Percentiles rank a stretch among this genome's conserved stretches.
Evolutionary conservation across 192 early-diverging fungal species (phyloP).

Genomic region (Lobosporangium transversale): DNA sequence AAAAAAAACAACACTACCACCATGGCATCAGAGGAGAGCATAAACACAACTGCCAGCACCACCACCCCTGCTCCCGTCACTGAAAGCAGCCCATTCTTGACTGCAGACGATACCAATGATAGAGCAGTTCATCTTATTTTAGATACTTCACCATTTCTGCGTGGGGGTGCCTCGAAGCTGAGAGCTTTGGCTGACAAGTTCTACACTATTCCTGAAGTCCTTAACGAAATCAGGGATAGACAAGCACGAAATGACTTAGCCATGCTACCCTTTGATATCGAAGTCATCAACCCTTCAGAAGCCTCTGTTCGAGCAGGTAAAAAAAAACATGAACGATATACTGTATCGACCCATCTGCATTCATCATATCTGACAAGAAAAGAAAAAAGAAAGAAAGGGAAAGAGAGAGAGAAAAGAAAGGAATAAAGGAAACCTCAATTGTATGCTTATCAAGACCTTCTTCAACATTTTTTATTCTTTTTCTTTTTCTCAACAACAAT

Average conservation of each 20-base stretch:
- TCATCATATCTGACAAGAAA: too few relatives aligned
- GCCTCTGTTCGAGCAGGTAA: conserved; percentile 70
- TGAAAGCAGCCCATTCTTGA: conserved; percentile 36
- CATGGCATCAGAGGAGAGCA: conserved; percentile 29
- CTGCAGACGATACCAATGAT: conserved; percentile 47
- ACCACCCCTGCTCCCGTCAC: background rate
- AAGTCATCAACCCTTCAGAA: conserved; percentile 68
- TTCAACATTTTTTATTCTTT: conserved; percentile 4
- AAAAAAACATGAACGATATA: conserved; percentile 38
- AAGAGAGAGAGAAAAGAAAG: too few relatives aligned
- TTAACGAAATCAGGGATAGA: conserved; percentile 84
- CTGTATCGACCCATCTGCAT: background rate
- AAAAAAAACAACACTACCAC: background rate
- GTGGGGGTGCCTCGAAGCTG: conserved; percentile 62
- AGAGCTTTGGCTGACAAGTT: conserved; percentile 74
- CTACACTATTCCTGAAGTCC: conserved; percentile 89
- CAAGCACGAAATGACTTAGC: conserved; percentile 70
- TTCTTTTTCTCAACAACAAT: background rate
- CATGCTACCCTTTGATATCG: conserved; percentile 70
- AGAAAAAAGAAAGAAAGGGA: too few relatives aligned
- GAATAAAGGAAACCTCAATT: too few relatives aligned
- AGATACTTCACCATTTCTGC: conserved; percentile 81
- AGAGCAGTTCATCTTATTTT: conserved; percentile 66
- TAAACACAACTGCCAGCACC: background rate
- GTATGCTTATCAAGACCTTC: too few relatives aligned